Conservation (phyloP, 1,284 basidiomycete genomes). For the Marasmius sp. region DNA sequence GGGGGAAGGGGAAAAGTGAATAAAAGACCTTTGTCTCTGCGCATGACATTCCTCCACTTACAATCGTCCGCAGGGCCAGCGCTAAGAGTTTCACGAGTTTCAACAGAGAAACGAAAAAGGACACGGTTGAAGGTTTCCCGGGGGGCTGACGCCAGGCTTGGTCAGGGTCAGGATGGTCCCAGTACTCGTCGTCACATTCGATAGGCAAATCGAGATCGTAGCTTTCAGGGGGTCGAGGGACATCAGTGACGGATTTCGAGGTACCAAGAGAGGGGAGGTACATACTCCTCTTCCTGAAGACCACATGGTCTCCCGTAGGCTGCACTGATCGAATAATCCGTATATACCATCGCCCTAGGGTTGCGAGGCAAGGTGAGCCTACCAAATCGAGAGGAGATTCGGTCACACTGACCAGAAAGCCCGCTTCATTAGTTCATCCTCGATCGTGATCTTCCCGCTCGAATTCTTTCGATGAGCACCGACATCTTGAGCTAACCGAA, state of each 20-base stretch:
- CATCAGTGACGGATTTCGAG: not conserved
- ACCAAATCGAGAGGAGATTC: not conserved
- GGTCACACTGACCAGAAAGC: slow-evolving; percentile 68
- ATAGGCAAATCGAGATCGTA: slow-evolving; percentile 74
- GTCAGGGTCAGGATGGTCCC: slow-evolving; percentile 57
- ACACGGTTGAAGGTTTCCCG: slow-evolving; percentile 48
- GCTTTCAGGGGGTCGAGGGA: slow-evolving; percentile 29
- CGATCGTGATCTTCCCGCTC: slow-evolving; percentile 34
- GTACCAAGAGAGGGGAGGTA: slow-evolving; percentile 10
- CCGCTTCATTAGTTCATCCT: slow-evolving; percentile 74
- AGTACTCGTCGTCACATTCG: slow-evolving; percentile 77
- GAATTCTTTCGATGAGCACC: slow-evolving; percentile 61
- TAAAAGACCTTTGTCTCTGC: not conserved
- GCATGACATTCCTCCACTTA: slow-evolving; percentile 29
- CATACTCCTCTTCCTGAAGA: slow-evolving; percentile 83
- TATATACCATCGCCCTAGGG: slow-evolving; percentile 56
- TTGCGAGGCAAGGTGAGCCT: not conserved
- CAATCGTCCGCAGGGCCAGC: slow-evolving; percentile 65
- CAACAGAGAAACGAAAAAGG: slow-evolving; percentile 56
- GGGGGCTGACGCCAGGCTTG: slow-evolving; percentile 56
- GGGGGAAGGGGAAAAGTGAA: not conserved
- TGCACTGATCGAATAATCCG: slow-evolving; percentile 67
- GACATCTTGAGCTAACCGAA: slow-evolving; percentile 67
- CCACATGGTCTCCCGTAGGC: slow-evolving; percentile 79
- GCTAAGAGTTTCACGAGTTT: slow-evolving; percentile 66